Evolutionary conservation across 2,329 filamentous ascomycete species (phyloP), one percentile per base, ranked within the genome.

Genomic region (Myriosclerotinia scirpicola): DNA sequence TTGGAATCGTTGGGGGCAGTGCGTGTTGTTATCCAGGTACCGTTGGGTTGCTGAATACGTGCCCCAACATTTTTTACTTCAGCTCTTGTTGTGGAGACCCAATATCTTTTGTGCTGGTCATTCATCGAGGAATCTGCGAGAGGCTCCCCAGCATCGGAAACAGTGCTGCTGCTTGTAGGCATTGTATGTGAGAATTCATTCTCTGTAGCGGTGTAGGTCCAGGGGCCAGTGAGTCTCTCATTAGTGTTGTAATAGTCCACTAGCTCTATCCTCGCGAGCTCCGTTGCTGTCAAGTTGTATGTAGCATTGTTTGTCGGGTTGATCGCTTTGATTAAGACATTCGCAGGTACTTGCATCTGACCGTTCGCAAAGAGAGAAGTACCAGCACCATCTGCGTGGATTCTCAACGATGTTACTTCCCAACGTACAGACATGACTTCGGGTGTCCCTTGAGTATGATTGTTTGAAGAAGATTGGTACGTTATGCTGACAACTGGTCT

Each of bases 311-410:
- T 63, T 17, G 5, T 42, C n/a, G 60, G 52, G 36, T 64, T 14
- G 15, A 64, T 56, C 15, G 62, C 62, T 46, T 46, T 64, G 20
- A 64, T 64, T 11, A 52, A 48, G 42, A 64, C 36, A 11, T 64
- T 46, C 8, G 30, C 30, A 26, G 62, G 42, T 22, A 56, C 62
- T 12, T 64, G 62, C 62, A 64, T 64, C 20, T 26, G 8, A 0
- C 40, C 40, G 7, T 64, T 64, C 5, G 52, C 53, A 26, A 64
- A 64, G 6, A 64, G 52, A 9, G 30, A n/a, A 46, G 52, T 56
- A 1, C 44, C 54, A n/a, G 54, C 42, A n/a, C 6, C 30, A 26
- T 42, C n/a, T 50, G 52, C n/a, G 12, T 30, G 14, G 48, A 64
- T 56, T 30, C 12, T 34, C 14, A 64, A 50, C 2, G 2, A 14